Percentiles rank a stretch among this genome's conserved stretches.
These are phyloP conservation scores for Monosporozyma siamensis DNA, from an alignment of 805 yeast species.

Conservation along the genomic window DNA sequence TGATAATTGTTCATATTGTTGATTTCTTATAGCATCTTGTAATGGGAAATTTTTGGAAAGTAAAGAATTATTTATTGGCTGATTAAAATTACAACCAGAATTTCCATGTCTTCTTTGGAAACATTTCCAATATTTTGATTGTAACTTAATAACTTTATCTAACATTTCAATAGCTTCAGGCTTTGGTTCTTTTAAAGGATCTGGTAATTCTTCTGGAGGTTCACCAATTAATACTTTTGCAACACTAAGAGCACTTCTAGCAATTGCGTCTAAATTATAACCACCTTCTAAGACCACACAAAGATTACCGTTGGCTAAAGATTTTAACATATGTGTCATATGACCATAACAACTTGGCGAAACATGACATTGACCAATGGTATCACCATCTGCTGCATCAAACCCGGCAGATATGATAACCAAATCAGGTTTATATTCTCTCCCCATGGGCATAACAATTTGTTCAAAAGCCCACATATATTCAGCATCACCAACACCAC, in stretches of 20 bases:
- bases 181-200: conserved; percentile 46
- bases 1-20: conserved; percentile 53
- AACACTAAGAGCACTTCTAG: conserved; percentile 83
- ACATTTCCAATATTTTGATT: conserved; percentile 81
- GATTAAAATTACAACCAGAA: conserved; percentile 31
- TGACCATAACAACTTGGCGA: conserved; percentile 94
- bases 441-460: conserved; percentile 77
- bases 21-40: conserved; percentile 65
- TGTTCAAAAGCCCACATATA: conserved; percentile 84
- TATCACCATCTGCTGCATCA: conserved; percentile 98
- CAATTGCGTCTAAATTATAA: conserved; percentile 83
- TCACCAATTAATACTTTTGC: conserved; percentile 89
- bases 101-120: conserved; percentile 57
- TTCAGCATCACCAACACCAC: conserved; percentile 93
- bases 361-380: conserved; percentile 92
- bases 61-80: conserved; percentile 26
- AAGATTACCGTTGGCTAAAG: conserved; percentile 78
- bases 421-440: conserved; percentile 87
- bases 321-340: conserved; percentile 86
- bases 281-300: conserved; percentile 96
- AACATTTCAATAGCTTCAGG: conserved; percentile 71
- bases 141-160: conserved; percentile 69
- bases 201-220: conserved; percentile 74
- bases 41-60: conserved; percentile 39
- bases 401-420: conserved; percentile 92